phyloP scores from a whole-genome alignment of 2,329 filamentous ascomycete genomes.

The Alternaria brassicae region DNA sequence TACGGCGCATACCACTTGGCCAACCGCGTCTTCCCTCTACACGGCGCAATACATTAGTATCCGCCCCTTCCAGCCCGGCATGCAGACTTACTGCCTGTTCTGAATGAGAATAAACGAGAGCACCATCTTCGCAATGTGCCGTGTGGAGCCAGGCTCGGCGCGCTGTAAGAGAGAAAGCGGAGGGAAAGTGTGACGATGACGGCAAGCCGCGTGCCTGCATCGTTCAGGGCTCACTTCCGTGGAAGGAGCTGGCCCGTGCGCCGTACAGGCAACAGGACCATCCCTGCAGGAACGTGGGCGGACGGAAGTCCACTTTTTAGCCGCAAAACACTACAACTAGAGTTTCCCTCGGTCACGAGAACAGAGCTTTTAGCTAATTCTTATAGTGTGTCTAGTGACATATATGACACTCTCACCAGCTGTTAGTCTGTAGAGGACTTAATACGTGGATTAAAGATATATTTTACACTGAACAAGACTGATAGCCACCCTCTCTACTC shows the following conservation, averaged over 20 bases:
- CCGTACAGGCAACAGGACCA: background rate
- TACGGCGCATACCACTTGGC: conserved; percentile 99
- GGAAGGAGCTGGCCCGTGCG: conserved; percentile 11
- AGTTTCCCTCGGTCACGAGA: background rate
- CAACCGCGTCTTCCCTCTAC: conserved; percentile 93
- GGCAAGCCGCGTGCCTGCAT: background rate
- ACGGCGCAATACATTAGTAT: background rate
- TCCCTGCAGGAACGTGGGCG: conserved; percentile 14
- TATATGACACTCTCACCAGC: background rate
- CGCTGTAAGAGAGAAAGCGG: conserved; percentile 2
- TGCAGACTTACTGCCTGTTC: conserved; percentile 74
- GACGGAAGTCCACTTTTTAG: conserved; percentile 22
- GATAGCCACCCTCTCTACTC: conserved; percentile 14
- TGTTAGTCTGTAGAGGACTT: background rate
- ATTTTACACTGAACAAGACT: background rate
- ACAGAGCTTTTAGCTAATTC: background rate
- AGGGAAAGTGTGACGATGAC: background rate
- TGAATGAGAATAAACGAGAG: conserved; percentile 91
- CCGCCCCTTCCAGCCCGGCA: background rate
- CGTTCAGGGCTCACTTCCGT: conserved; percentile 1
- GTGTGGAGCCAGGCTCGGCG: conserved; percentile 12
- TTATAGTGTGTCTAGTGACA: background rate
- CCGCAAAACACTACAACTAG: conserved; percentile 3
- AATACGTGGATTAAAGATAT: background rate
- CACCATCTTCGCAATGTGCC: conserved; percentile 57